phyloP scores from a whole-genome alignment of 352 stramenopile species.

The Phytophthora sp. region DNA sequence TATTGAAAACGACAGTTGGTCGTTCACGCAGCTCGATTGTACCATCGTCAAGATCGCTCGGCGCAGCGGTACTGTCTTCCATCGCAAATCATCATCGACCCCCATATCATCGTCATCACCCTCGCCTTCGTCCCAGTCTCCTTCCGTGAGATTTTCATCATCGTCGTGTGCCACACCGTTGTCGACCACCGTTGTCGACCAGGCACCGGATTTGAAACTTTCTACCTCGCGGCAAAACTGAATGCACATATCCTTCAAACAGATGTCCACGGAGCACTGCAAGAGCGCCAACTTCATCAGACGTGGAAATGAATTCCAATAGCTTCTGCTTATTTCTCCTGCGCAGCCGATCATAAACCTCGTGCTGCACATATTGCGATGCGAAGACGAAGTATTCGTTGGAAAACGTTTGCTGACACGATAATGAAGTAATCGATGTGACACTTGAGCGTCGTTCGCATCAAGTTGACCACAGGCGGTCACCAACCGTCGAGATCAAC shows the following conservation, averaged over 20 bases:
- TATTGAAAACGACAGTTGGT: constrained; percentile 1
- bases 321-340: constrained; percentile 2
- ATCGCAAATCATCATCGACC: background rate
- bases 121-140: background rate
- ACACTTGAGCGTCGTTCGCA: constrained; percentile 4
- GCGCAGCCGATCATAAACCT: constrained; percentile 8
- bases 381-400: constrained; percentile 20
- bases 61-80: background rate
- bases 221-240: constrained; percentile 5
- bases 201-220: too few species aligned
- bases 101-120: background rate
- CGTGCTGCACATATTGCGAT: constrained; percentile 14
- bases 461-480: constrained; percentile 13
- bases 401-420: constrained; percentile 7
- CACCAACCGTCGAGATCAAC: constrained; percentile 17
- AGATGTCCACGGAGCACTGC: constrained; percentile 3
- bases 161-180: background rate
- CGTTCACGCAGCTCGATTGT: background rate
- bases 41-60: background rate
- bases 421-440: constrained; percentile 21
- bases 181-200: too few species aligned
- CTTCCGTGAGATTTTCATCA: constrained; percentile 1
- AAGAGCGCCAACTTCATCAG: constrained; percentile 1
- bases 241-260: constrained; percentile 9
- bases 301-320: background rate